Base-by-base conservation (phyloP, 1,284 basidiomycete genomes). In the Amylostereum chailletii region DNA sequence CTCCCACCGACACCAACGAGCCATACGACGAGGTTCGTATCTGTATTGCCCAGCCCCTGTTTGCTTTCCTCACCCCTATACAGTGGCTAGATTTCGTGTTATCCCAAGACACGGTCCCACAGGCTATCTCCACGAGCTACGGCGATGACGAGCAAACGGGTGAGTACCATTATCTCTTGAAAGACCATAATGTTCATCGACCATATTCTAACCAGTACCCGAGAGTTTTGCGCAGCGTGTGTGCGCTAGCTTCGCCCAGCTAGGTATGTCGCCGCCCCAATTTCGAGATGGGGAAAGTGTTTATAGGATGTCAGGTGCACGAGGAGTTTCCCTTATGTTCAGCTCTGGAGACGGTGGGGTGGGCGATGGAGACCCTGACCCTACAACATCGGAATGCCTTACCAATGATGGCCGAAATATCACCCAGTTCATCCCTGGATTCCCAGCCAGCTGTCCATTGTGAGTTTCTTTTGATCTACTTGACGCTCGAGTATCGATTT, bases 261-360 rank as follows among this genome's bases (percentile, higher is more conserved):
- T 87, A 31, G 78, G 76, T 75, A 49, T 4, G 64, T 46, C n/a
- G 27, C 3, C n/a, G n/a, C 45, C 34, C 19, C n/a, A 33, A 31
- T 40, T 31, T 37, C 8, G n/a, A 11, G 19, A 4, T 11, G 3
- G 34, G 4, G 32, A 46, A 34, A 32, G n/a, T 26, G 3, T 3
- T 44, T 29, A 39, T 26, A 31, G 42, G 19, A 42, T 30, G 38
- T 53, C 62, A 71, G 82, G 83, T 42, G 75, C 72, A n/a, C 74
- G 82, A 3, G 86, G 86, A 36, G 70, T 80, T 11, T 77, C 80
- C 2, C 53, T 86, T 26, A 56, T 80, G 49, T 85, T 85, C 61
- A 71, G 76, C 26, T 80, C 79, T 26, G 86, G 86, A 9, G 85
- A 89, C 55, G 64, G 63, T n/a, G 86, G 86, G 45, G 86, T 86